Percentiles rank a stretch among this genome's conserved stretches.
phyloP scores from a whole-genome alignment of 192 early-diverging fungal species.

The Allomyces macrogynus region DNA sequence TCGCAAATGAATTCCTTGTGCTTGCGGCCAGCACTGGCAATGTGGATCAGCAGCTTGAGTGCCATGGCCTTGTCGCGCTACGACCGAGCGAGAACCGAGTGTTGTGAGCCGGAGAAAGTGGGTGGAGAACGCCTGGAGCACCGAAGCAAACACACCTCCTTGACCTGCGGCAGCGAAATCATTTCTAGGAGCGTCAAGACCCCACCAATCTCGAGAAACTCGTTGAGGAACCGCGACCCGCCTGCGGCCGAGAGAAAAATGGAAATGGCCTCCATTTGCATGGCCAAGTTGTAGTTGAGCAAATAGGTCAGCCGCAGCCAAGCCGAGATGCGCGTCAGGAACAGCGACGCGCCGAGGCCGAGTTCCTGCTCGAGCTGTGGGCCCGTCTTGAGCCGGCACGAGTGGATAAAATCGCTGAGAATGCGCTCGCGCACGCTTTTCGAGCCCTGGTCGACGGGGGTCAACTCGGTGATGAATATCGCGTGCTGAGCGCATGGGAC shows the following conservation, averaged over 20 bases:
- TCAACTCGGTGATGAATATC: too few species aligned
- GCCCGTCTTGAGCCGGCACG: slow-evolving; percentile 30
- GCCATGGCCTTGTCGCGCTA: slow-evolving; percentile 28
- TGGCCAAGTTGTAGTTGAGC: slow-evolving; percentile 21
- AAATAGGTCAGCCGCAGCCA: slow-evolving; percentile 37
- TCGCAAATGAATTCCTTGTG: slow-evolving; percentile 49
- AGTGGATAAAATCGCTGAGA: slow-evolving; percentile 27
- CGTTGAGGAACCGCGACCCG: slow-evolving; percentile 33
- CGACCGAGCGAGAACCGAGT: background rate
- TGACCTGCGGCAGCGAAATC: slow-evolving; percentile 27
- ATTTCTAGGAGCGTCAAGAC: slow-evolving; percentile 38
- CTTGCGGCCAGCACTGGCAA: slow-evolving; percentile 28
- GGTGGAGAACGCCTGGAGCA: too few species aligned
- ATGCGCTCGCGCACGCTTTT: slow-evolving; percentile 26
- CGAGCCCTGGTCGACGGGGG: slow-evolving; percentile 14
- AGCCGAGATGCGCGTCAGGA: slow-evolving; percentile 33
- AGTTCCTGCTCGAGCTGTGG: slow-evolving; percentile 39
- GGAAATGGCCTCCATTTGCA: slow-evolving; percentile 29
- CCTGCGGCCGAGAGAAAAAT: slow-evolving; percentile 35
- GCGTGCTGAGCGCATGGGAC: too few species aligned
- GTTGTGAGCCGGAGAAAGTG: background rate
- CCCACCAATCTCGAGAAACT: slow-evolving; percentile 42
- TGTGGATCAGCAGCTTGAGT: slow-evolving; percentile 21
- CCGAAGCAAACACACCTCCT: slow-evolving; percentile 25
- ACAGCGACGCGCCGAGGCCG: slow-evolving; percentile 33